Evolutionary conservation across 345 rosid species (phyloP), one percentile per base, ranked within the genome.

Genomic region (Rhizophora apiculata): DNA sequence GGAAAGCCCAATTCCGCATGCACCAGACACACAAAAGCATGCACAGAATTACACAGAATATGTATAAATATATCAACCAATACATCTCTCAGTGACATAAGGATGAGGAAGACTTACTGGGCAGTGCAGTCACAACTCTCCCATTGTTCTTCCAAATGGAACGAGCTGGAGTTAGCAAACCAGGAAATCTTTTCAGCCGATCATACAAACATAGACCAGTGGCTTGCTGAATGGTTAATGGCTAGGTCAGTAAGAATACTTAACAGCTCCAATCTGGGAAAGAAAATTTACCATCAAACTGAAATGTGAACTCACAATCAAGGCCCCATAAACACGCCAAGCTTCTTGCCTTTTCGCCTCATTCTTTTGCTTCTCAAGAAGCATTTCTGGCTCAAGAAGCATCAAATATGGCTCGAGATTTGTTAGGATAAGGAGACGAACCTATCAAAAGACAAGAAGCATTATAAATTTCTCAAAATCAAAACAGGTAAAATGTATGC

Each of bases 271-370:
- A 62, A 65, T 48, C 64, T 43, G 29, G 62, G 16, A 46, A 22
- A 43, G 1, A n/a, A 32, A 34, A 30, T 21, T 20, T 19, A 27
- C 31, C n/a, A 68, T 60, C 69, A 60, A 64, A 43, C 60, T 46
- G 64, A 67, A 65, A 58, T 27, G 59, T 37, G 26, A 43, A 68
- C 88, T 78, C 62, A 89, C 98, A 88, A 82, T 76, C 85, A 90
- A 79, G 8, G 93, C 93, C 13, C 93, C 92, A 79, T 87, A 87
- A 43, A 88, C 96, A n/a, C 77, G 85, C 93, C 89, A 84, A 75
- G 96, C 98, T 72, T 82, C 96, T 26, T 72, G 76, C 84, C 87
- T 85, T 84, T 78, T 90, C 36, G 70, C 77, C 78, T 79, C 85
- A 68, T 88, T 78, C 78, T 83, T 87, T 74, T 86, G 93, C 76